phyloP scores from a whole-genome alignment of 2,329 filamentous ascomycete species.

The Aschersonia sp. region DNA sequence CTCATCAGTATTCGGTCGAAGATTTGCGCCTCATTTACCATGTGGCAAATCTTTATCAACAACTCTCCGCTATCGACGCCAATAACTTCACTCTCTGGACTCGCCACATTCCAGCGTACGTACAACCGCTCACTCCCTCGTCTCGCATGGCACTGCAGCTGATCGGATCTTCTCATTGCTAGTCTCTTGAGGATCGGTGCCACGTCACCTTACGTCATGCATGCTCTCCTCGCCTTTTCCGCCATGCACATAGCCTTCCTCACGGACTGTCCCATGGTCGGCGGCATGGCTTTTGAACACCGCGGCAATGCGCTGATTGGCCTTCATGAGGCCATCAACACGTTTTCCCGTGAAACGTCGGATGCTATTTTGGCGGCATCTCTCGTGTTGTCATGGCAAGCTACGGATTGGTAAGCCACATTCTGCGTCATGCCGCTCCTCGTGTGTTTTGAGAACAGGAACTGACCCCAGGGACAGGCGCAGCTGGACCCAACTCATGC shows the following conservation, averaged over 20 bases:
- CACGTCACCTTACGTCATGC: constrained; percentile 81
- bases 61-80: constrained; percentile 63
- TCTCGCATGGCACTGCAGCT: neutral
- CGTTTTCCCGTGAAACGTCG: constrained; percentile 73
- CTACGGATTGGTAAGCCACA: constrained; percentile 71
- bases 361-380: constrained; percentile 88
- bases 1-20: constrained; percentile 57
- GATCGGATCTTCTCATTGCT: neutral
- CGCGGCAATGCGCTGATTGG: constrained; percentile 76
- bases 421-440: neutral
- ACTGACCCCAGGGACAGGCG: constrained; percentile 43
- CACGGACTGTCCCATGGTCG: constrained; percentile 71
- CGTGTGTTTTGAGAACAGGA: constrained; percentile 5
- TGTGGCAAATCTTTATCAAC: constrained; percentile 70
- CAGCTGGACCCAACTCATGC: constrained; percentile 85
- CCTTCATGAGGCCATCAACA: constrained; percentile 72
- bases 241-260: constrained; percentile 87
- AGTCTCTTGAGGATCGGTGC: constrained; percentile 58
- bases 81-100: constrained; percentile 87
- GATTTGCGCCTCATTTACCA: constrained; percentile 86
- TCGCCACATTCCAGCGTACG: constrained; percentile 81
- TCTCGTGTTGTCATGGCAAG: constrained; percentile 88
- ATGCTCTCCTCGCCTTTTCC: constrained; percentile 83
- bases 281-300: constrained; percentile 81
- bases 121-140: constrained; percentile 7